phyloP scores from a whole-genome alignment of 1,284 basidiomycete species.

The Rhodotorula glutinis region DNA sequence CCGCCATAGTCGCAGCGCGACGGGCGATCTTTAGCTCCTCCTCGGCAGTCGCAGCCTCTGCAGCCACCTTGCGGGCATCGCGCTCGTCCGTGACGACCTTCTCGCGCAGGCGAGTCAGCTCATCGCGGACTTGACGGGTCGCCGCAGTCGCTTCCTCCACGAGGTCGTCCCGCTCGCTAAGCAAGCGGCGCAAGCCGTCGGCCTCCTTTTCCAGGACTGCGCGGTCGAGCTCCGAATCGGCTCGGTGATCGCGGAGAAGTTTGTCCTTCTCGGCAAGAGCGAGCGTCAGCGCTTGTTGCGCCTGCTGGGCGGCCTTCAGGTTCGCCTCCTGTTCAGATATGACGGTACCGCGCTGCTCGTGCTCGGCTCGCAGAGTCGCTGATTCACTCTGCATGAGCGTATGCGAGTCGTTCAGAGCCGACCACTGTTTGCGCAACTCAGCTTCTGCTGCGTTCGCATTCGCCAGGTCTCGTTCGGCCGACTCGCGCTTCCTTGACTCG shows the following conservation, averaged over 20 bases:
- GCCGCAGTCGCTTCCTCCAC: constrained; percentile 50
- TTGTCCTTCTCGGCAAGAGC: constrained; percentile 66
- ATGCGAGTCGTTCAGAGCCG: constrained; percentile 40
- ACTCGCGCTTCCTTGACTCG: constrained; percentile 15
- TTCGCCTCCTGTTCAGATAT: constrained; percentile 13
- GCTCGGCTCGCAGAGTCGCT: constrained; percentile 18
- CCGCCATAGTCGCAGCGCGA: too few species aligned
- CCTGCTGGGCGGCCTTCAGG: constrained; percentile 3
- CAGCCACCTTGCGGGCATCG: too few species aligned
- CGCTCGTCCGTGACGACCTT: background rate
- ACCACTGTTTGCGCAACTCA: constrained; percentile 63
- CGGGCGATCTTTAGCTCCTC: too few species aligned
- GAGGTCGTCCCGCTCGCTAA: constrained; percentile 60
- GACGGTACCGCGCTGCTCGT: constrained; percentile 7
- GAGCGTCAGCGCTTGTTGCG: constrained; percentile 17
- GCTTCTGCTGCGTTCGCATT: constrained; percentile 16
- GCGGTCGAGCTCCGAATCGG: constrained; percentile 47
- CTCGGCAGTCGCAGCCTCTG: too few species aligned
- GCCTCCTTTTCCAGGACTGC: constrained; percentile 48
- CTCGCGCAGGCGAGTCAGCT: background rate
- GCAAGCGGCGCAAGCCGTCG: constrained; percentile 48
- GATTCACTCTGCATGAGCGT: constrained; percentile 27
- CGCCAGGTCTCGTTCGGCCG: constrained; percentile 27
- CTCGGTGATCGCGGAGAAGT: constrained; percentile 68
- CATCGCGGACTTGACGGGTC: too few species aligned